phyloP scores from a whole-genome alignment of 768 basidiomycete genomes.

The Lactifluus piperatus region DNA sequence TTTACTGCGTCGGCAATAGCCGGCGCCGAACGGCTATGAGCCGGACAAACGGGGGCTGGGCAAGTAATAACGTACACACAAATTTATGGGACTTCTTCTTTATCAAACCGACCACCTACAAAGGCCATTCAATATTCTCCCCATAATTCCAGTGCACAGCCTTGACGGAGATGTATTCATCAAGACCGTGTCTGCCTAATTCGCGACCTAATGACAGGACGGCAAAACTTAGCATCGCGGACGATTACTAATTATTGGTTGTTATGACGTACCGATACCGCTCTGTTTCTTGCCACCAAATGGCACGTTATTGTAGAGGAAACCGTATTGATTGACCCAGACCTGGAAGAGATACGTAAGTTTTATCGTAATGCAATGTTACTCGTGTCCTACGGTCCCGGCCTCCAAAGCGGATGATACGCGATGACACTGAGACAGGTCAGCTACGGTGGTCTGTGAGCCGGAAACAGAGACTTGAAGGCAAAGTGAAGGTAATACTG shows the following conservation, averaged over 20 bases:
- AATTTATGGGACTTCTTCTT: background rate
- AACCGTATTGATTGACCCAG: slow-evolving; percentile 89
- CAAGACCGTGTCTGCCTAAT: slow-evolving; percentile 75
- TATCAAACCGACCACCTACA: slow-evolving; percentile 34
- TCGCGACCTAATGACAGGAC: slow-evolving; percentile 54
- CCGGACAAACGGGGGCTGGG: background rate
- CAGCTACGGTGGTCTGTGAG: slow-evolving; percentile 34
- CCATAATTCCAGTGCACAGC: slow-evolving; percentile 87
- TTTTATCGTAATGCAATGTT: background rate
- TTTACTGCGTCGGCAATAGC: background rate
- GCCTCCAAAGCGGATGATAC: slow-evolving; percentile 82
- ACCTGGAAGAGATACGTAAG: slow-evolving; percentile 37
- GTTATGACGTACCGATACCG: slow-evolving; percentile 54
- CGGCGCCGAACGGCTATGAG: background rate
- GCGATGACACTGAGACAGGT: slow-evolving; percentile 84
- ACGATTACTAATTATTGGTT: background rate
- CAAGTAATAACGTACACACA: background rate
- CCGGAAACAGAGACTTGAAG: background rate
- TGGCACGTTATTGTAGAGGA: slow-evolving; percentile 80
- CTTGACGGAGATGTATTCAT: slow-evolving; percentile 77
- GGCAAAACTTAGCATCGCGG: background rate
- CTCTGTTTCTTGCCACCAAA: slow-evolving; percentile 95
- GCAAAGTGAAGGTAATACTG: slow-evolving; percentile 36
- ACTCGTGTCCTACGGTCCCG: slow-evolving; percentile 56
- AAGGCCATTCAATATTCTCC: slow-evolving; percentile 70